A percentile compares a stretch with the other conserved stretches of the same genome.
Conservation (phyloP, 2,329 filamentous ascomycete species). For the Ophiosphaerella korrae region DNA sequence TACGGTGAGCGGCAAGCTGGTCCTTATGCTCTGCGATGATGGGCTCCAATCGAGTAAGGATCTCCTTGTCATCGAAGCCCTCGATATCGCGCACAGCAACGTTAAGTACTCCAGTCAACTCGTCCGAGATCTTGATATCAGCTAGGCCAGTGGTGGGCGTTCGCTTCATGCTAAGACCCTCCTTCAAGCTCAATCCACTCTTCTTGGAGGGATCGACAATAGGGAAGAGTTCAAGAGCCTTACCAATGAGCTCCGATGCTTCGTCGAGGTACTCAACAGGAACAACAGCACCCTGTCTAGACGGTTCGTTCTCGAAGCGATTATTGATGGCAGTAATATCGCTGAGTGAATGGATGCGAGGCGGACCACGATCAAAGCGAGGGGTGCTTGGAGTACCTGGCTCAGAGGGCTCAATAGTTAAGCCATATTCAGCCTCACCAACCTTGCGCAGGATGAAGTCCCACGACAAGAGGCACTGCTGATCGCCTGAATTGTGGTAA, state of each 20-base stretch:
- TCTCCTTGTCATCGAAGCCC: constrained; percentile 79
- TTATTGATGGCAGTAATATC: constrained; percentile 89
- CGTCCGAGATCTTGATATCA: constrained; percentile 65
- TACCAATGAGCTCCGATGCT: constrained; percentile 81
- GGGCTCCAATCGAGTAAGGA: constrained; percentile 73
- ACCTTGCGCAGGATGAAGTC: constrained; percentile 95
- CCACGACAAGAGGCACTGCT: constrained; percentile 85
- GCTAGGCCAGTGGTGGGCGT: constrained; percentile 52
- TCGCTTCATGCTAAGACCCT: constrained; percentile 67
- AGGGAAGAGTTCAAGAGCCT: constrained; percentile 84
- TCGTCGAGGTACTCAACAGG: constrained; percentile 94
- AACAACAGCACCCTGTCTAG: constrained; percentile 90
- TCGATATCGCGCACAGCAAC: constrained; percentile 90
- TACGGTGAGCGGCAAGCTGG: constrained; percentile 78
- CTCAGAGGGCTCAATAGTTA: constrained; percentile 77
- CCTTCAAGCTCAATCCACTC: constrained; percentile 49
- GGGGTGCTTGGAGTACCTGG: constrained; percentile 75
- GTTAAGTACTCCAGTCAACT: constrained; percentile 90
- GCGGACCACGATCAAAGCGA: constrained; percentile 63
- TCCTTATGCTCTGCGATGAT: constrained; percentile 82
- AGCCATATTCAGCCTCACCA: constrained; percentile 85
- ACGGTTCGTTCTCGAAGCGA: constrained; percentile 73
- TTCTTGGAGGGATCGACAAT: constrained; percentile 61
- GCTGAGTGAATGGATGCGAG: constrained; percentile 91
- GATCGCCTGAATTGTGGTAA: constrained; percentile 78